These are phyloP conservation scores for Chlorella vulgaris DNA, from an alignment of 139 green algal species.

Conservation along the genomic window DNA sequence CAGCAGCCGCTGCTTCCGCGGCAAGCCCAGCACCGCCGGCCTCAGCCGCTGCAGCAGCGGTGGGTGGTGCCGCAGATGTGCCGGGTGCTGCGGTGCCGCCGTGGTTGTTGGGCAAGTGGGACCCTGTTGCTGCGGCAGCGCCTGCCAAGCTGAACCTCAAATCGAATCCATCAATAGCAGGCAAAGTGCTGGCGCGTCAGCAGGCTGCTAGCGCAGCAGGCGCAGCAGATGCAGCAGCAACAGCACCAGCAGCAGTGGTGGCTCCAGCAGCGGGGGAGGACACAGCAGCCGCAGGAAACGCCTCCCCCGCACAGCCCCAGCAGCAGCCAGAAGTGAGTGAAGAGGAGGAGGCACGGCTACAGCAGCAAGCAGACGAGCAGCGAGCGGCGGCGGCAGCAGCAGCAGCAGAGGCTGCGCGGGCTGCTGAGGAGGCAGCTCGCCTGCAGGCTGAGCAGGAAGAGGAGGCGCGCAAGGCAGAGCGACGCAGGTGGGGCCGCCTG, in stretches of 20 bases:
- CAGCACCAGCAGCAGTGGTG: not conserved
- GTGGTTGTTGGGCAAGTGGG: slow-evolving; percentile 17
- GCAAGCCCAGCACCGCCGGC: no score
- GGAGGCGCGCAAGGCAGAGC: slow-evolving; percentile 33
- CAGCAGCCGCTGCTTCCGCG: no score
- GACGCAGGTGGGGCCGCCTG: slow-evolving; percentile 12
- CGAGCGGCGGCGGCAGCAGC: not conserved
- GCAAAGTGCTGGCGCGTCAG: not conserved
- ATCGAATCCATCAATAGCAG: slow-evolving; percentile 25
- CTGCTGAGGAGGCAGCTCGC: not conserved
- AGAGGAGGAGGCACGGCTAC: not conserved
- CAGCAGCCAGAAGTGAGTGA: not conserved
- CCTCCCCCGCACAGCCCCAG: no score
- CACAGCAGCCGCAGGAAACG: no score
- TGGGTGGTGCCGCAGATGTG: not conserved
- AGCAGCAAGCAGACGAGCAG: not conserved
- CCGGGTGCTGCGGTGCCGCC: slow-evolving; percentile 12
- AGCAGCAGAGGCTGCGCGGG: not conserved
- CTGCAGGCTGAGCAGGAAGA: not conserved
- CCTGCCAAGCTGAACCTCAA: slow-evolving; percentile 14
- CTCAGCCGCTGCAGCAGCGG: no score
- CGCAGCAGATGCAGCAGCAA: not conserved
- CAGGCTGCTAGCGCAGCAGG: not conserved
- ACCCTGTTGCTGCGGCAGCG: not conserved
- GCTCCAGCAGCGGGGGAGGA: not conserved